A percentile compares a stretch with the other conserved stretches of the same genome.
phyloP scores from a whole-genome alignment of 1,284 basidiomycete species.

The Ganoderma sinense region DNA sequence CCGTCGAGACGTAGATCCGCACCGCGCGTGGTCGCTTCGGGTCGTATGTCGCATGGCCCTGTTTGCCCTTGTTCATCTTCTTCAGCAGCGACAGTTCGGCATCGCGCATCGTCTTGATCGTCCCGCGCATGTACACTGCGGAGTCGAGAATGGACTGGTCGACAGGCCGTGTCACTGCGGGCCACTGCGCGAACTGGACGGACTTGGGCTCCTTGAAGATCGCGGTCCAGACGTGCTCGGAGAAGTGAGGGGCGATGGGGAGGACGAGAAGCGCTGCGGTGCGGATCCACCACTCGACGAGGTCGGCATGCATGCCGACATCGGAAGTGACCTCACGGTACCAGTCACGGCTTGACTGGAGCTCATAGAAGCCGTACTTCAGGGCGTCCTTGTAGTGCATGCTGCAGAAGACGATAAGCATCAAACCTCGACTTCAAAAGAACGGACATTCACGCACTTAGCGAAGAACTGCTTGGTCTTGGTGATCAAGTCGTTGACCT shows the following conservation, averaged over 20 bases:
- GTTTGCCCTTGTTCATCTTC: slow-evolving; percentile 74
- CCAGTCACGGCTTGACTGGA: slow-evolving; percentile 93
- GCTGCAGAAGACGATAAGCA: slow-evolving; percentile 48
- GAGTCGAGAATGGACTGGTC: slow-evolving; percentile 75
- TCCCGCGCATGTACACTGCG: slow-evolving; percentile 85
- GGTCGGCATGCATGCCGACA: slow-evolving; percentile 90
- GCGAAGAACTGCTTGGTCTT: slow-evolving; percentile 84
- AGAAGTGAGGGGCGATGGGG: slow-evolving; percentile 95
- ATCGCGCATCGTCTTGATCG: slow-evolving; percentile 90
- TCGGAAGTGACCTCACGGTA: slow-evolving; percentile 94
- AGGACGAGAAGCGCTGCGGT: slow-evolving; percentile 82
- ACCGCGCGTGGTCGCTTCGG: slow-evolving; percentile 87
- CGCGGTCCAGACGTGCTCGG: slow-evolving; percentile 89
- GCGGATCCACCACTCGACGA: slow-evolving; percentile 85
- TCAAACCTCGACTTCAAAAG: not conserved
- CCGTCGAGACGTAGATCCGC: slow-evolving; percentile 88
- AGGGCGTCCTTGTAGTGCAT: slow-evolving; percentile 96
- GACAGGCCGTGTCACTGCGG: slow-evolving; percentile 63
- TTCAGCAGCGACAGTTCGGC: slow-evolving; percentile 85
- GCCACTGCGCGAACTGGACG: slow-evolving; percentile 87
- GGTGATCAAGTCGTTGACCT: slow-evolving; percentile 88
- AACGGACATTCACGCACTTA: slow-evolving; percentile 57
- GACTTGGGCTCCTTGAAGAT: slow-evolving; percentile 81
- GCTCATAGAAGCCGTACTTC: slow-evolving; percentile 96
- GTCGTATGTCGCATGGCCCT: slow-evolving; percentile 69